Percentiles rank a stretch among this genome's conserved stretches.
Conservation (phyloP, 176 grass and related monocot species). For the Triticum dicoccoides region DNA sequence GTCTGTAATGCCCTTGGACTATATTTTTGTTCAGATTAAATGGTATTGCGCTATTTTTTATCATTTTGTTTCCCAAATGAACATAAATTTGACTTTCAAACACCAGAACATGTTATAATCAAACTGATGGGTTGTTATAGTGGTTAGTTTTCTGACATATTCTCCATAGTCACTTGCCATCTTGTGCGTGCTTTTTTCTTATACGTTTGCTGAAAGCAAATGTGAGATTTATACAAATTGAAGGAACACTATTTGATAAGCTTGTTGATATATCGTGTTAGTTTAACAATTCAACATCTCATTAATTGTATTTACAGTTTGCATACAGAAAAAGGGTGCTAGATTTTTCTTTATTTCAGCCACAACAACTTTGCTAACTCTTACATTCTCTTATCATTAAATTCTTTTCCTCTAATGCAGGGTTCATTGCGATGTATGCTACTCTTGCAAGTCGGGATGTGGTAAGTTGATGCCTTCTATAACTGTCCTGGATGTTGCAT, state of each 20-base stretch:
- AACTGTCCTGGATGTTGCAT: constrained; percentile 6
- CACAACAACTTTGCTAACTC: not conserved
- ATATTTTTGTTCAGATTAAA: no score
- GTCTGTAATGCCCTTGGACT: no score
- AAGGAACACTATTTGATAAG: not conserved
- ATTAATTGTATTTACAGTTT: not conserved
- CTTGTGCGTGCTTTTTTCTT: constrained; percentile 8
- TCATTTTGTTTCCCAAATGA: no score
- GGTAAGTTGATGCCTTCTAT: constrained; percentile 44
- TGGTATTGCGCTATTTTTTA: no score
- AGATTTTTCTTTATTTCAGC: constrained; percentile 20
- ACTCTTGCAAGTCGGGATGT: constrained; percentile 96
- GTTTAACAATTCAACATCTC: constrained; percentile 13
- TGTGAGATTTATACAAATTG: not conserved
- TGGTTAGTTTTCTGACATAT: constrained; percentile 61
- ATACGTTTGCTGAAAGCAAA: not conserved
- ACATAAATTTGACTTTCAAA: no score
- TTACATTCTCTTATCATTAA: not conserved
- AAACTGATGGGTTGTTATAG: constrained; percentile 98
- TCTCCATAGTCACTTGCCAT: constrained; percentile 1
- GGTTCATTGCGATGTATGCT: constrained; percentile 96
- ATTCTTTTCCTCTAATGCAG: constrained; percentile 39
- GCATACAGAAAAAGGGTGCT: not conserved
- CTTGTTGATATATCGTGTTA: not conserved
- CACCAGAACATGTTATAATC: no score